phyloP scores from a whole-genome alignment of 805 yeast genomes.

The Kregervanrija delftensis region DNA sequence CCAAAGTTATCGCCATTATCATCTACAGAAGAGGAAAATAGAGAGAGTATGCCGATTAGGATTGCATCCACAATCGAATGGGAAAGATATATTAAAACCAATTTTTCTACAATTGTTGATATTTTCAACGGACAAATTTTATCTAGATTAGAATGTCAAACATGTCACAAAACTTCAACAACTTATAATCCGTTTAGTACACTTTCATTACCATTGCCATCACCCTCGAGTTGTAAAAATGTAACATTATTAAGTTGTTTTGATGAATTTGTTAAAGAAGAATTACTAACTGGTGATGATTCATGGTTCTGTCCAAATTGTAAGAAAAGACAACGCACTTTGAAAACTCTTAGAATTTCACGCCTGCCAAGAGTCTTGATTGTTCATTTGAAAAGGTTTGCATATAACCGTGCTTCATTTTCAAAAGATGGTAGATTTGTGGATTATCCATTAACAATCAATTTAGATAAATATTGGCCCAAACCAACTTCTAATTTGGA shows the following conservation, averaged over 20 bases:
- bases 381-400: conserved; percentile 81
- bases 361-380: conserved; percentile 73
- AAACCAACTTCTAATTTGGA: conserved; percentile 35
- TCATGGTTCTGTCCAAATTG: conserved; percentile 83
- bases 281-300: conserved; percentile 67
- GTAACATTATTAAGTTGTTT: conserved; percentile 41
- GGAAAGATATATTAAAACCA: conserved; percentile 77
- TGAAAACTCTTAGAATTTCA: conserved; percentile 66
- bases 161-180: conserved; percentile 72
- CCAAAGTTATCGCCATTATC: conserved; percentile 52
- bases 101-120: conserved; percentile 74
- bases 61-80: conserved; percentile 85
- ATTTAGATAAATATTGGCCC: conserved; percentile 71
- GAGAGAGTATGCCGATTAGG: conserved; percentile 71
- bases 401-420: conserved; percentile 36
- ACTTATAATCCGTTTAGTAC: conserved; percentile 80
- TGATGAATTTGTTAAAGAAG: conserved; percentile 69
- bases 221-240: conserved; percentile 16
- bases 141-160: conserved; percentile 67
- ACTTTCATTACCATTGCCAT: conserved; percentile 74
- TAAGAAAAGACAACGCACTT: conserved; percentile 51
- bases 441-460: conserved; percentile 51
- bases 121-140: conserved; percentile 85
- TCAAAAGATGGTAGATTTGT: conserved; percentile 61
- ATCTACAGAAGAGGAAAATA: conserved; percentile 45